Base-by-base conservation (phyloP, 2,329 filamentous ascomycete species). In the Albophoma yamanashiensis region DNA sequence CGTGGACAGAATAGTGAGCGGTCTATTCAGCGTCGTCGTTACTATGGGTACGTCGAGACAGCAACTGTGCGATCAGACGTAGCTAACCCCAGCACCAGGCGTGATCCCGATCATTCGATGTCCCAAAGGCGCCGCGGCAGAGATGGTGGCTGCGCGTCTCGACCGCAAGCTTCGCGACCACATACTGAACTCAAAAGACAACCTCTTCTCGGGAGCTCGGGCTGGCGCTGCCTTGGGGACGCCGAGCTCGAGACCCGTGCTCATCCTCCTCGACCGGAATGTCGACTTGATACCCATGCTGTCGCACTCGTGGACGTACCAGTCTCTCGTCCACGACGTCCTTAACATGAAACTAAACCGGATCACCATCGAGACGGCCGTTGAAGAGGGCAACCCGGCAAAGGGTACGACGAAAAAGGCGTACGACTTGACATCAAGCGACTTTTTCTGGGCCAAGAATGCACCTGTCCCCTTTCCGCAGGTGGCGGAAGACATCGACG, bases 361-460 rank as follows among this genome's bases (percentile, higher is more conserved):
- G 42, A 97, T 99, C 66, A 97, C 91, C 1, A 89, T 99, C 53
- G 91, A 96, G 70, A 86, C 88, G 0, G 87, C 90, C 6, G 78
- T 87, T 11, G 92, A 97, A 63, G 90, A 95, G 64, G 80, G 81
- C 45, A 88, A 91, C 64, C 86, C 88, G 0, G 79, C 83, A 36
- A 92, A 88, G 70, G 89, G 89, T 0, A 83, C 79, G n/a, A 87
- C 86, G 1, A 96, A 94, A 73, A 93, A 93, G 72, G 83, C 89
- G 0, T 99, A 97, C 69, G 94, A 99, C 69, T 78, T 99, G 47
- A 93, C 85, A 39, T 82, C 91, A 38, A 94, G 85, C 64, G 94
- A 99, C 74, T 97, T 95, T 74, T 99, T 99, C 77, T 99, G 94
- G 94, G 84, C 87, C 62, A 91, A 91, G 71, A 97, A 99, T 71